Conservation (phyloP, 2,329 filamentous ascomycete genomes). For the Mycosphaerella sp. region DNA sequence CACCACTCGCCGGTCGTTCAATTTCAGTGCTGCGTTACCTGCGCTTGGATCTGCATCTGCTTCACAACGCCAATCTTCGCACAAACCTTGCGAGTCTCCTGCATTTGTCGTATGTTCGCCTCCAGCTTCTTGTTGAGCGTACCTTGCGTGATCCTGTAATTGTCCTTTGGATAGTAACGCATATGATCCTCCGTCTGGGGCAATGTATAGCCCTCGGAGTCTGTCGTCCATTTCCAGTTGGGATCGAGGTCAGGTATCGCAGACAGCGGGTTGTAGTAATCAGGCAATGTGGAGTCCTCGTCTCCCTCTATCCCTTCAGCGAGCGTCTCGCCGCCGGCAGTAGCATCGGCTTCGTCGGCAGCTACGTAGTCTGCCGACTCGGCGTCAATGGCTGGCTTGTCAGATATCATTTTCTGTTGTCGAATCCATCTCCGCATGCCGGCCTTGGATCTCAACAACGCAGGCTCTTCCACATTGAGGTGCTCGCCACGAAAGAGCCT, state of each 20-base stretch:
- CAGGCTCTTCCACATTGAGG: conserved; percentile 80
- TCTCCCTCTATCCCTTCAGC: conserved; percentile 86
- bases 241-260: conserved; percentile 77
- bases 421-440: conserved; percentile 86
- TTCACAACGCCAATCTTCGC: conserved; percentile 97
- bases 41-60: conserved; percentile 97
- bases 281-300: conserved; percentile 75
- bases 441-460: conserved; percentile 73
- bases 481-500: conserved; percentile 79
- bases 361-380: conserved; percentile 42
- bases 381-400: conserved; percentile 37
- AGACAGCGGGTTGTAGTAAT: conserved; percentile 87
- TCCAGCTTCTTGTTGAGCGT: conserved; percentile 74
- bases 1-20: conserved; percentile 1
- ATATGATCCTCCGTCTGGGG: conserved; percentile 83
- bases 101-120: conserved; percentile 87
- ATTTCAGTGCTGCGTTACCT: conserved; percentile 35
- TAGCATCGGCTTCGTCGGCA: conserved; percentile 40
- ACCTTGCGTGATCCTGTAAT: conserved; percentile 70
- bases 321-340: conserved; percentile 63
- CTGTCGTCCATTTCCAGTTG: conserved; percentile 79
- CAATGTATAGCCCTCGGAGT: conserved; percentile 80
- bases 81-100: conserved; percentile 91
- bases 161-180: conserved; percentile 65
- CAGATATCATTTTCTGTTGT: conserved; percentile 55